phyloP scores from a whole-genome alignment of 805 yeast genomes.

The Ogataea saltuana region DNA sequence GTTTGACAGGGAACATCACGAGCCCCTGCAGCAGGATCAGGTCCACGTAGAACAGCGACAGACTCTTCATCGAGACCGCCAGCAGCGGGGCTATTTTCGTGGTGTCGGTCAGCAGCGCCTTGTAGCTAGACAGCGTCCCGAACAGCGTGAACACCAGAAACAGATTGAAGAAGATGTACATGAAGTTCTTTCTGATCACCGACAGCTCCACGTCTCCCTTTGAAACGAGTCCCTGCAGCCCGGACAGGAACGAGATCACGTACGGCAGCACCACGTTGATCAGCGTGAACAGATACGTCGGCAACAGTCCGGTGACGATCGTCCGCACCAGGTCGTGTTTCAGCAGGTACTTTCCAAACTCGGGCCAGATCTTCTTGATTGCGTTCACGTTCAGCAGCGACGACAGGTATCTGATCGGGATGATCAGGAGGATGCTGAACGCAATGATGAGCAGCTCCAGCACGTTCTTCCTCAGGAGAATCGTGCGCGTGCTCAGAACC shows the following conservation, averaged over 20 bases:
- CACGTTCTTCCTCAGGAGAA: constrained; percentile 35
- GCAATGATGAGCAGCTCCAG: constrained; percentile 43
- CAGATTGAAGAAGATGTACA: constrained; percentile 60
- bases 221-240: constrained; percentile 53
- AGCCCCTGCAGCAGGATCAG: constrained; percentile 70
- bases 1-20: constrained; percentile 60
- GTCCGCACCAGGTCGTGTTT: constrained; percentile 53
- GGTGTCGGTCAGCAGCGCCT: constrained; percentile 57
- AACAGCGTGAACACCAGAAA: constrained; percentile 62
- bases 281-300: constrained; percentile 58
- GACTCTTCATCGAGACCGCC: constrained; percentile 51
- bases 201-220: constrained; percentile 61
- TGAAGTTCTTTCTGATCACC: constrained; percentile 57
- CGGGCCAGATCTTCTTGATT: constrained; percentile 59
- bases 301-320: constrained; percentile 60
- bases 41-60: constrained; percentile 57
- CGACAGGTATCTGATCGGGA: constrained; percentile 57
- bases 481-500: constrained; percentile 40
- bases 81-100: constrained; percentile 57
- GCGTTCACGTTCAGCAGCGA: constrained; percentile 57
- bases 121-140: constrained; percentile 61
- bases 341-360: constrained; percentile 52
- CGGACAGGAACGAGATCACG: constrained; percentile 51
- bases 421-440: constrained; percentile 52
- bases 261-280: constrained; percentile 56